Percentiles rank a stretch among this genome's conserved stretches.
These are phyloP conservation scores for Cercospora beticola DNA, from an alignment of 2,329 filamentous ascomycete genomes.

Conservation along the genomic window DNA sequence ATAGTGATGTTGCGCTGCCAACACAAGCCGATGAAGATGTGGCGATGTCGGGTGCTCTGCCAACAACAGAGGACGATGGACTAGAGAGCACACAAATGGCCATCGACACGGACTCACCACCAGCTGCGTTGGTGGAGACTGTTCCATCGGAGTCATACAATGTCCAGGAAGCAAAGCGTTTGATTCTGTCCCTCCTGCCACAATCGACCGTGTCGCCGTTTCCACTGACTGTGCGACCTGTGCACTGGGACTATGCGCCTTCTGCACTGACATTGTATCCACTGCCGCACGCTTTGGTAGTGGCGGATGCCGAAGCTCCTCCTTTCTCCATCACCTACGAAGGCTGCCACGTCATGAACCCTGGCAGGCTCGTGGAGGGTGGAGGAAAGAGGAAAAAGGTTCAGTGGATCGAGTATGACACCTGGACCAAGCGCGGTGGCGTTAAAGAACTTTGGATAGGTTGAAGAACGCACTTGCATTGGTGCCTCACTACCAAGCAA, in stretches of 20 bases:
- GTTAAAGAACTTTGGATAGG: slow-evolving; percentile 58
- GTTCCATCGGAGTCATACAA: slow-evolving; percentile 24
- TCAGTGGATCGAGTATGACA: slow-evolving; percentile 85
- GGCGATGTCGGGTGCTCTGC: slow-evolving; percentile 34
- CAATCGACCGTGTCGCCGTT: slow-evolving; percentile 90
- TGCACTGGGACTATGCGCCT: slow-evolving; percentile 84
- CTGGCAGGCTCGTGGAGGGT: slow-evolving; percentile 66
- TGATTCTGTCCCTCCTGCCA: slow-evolving; percentile 89
- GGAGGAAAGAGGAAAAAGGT: slow-evolving; percentile 64
- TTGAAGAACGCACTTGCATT: slow-evolving; percentile 8
- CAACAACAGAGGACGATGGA: slow-evolving; percentile 25
- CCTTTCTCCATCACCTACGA: slow-evolving; percentile 90
- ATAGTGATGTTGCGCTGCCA: slow-evolving; percentile 5
- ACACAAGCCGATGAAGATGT: slow-evolving; percentile 28
- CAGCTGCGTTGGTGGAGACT: slow-evolving; percentile 9
- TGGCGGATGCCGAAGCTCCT: slow-evolving; percentile 78
- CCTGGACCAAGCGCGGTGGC: slow-evolving; percentile 60
- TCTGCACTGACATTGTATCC: slow-evolving; percentile 80
- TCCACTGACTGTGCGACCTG: slow-evolving; percentile 71
- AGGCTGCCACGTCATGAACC: slow-evolving; percentile 94
- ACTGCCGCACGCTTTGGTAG: slow-evolving; percentile 75
- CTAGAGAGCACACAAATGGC: slow-evolving; percentile 24
- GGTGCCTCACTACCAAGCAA: background rate
- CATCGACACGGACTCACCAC: slow-evolving; percentile 14
- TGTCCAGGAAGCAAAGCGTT: slow-evolving; percentile 35